Evolutionary conservation across 2,329 filamentous ascomycete genomes (phyloP).

Genomic region (Aspergillus sp.): DNA sequence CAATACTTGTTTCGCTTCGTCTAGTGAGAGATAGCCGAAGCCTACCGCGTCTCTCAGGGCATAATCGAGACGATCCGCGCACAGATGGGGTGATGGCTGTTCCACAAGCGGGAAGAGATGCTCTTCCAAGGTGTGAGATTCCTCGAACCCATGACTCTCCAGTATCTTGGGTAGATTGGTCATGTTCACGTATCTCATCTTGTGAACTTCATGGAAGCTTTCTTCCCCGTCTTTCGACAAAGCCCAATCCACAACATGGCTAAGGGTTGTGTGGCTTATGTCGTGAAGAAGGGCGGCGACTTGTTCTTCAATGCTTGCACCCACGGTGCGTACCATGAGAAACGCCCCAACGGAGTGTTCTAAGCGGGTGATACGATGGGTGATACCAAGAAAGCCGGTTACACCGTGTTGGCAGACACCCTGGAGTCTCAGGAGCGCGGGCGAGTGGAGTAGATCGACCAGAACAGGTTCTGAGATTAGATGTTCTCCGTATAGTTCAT

Average conservation of each 20-base stretch:
- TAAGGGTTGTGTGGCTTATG: slow-evolving; percentile 41
- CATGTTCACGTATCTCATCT: slow-evolving; percentile 34
- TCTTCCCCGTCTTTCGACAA: slow-evolving; percentile 33
- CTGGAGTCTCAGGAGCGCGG: slow-evolving; percentile 31
- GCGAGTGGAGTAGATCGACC: slow-evolving; percentile 34
- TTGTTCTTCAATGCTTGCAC: slow-evolving; percentile 37
- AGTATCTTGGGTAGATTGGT: slow-evolving; percentile 36
- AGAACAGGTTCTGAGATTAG: slow-evolving; percentile 36
- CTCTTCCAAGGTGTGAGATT: slow-evolving; percentile 33
- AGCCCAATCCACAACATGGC: slow-evolving; percentile 42
- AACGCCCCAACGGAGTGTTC: slow-evolving; percentile 44
- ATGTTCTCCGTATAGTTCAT: slow-evolving; percentile 37
- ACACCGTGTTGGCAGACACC: slow-evolving; percentile 40
- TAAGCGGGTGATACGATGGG: slow-evolving; percentile 36
- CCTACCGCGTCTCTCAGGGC: slow-evolving; percentile 36
- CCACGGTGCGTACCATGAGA: slow-evolving; percentile 37
- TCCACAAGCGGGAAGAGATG: slow-evolving; percentile 41
- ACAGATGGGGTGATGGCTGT: slow-evolving; percentile 37
- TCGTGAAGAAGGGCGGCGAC: slow-evolving; percentile 42
- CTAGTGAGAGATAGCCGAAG: slow-evolving; percentile 30
- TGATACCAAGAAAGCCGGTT: slow-evolving; percentile 34
- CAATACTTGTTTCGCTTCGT: slow-evolving; percentile 28
- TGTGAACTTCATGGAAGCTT: slow-evolving; percentile 44
- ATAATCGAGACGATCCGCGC: slow-evolving; percentile 43
- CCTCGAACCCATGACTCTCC: slow-evolving; percentile 27